Evolutionary conservation across 106 monocot genomes (phyloP).

Genomic region (Dendrobium chrysotoxum): DNA sequence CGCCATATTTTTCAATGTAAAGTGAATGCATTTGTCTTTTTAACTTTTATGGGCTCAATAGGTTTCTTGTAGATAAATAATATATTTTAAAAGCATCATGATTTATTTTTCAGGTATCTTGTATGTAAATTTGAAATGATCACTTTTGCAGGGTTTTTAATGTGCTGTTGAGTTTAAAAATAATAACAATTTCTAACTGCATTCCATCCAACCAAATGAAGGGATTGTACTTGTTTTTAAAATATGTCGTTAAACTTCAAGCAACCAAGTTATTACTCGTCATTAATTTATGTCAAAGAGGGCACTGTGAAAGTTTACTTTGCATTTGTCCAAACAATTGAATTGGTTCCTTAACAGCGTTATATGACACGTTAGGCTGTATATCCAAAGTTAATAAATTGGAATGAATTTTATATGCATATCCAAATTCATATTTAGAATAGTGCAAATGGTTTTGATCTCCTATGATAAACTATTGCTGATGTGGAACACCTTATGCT

Average conservation of each 20-base stretch:
- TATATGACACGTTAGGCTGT: background rate
- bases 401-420: background rate
- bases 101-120: background rate
- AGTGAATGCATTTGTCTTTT: background rate
- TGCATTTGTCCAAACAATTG: background rate
- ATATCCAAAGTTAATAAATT: background rate
- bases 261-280: background rate
- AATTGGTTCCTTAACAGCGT: background rate
- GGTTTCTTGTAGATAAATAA: background rate
- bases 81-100: background rate
- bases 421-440: background rate
- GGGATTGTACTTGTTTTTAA: background rate
- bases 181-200: background rate
- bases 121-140: background rate
- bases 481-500: too few species aligned
- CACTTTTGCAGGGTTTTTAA: background rate
- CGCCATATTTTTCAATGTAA: background rate
- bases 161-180: background rate
- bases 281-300: background rate
- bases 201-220: background rate
- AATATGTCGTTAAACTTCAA: background rate
- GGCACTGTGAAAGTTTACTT: background rate
- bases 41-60: background rate
- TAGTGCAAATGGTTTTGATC: background rate
- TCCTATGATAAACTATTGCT: background rate